Evolutionary conservation across 2,329 filamentous ascomycete genomes (phyloP).

Genomic region (Sarocladium brachiariae): DNA sequence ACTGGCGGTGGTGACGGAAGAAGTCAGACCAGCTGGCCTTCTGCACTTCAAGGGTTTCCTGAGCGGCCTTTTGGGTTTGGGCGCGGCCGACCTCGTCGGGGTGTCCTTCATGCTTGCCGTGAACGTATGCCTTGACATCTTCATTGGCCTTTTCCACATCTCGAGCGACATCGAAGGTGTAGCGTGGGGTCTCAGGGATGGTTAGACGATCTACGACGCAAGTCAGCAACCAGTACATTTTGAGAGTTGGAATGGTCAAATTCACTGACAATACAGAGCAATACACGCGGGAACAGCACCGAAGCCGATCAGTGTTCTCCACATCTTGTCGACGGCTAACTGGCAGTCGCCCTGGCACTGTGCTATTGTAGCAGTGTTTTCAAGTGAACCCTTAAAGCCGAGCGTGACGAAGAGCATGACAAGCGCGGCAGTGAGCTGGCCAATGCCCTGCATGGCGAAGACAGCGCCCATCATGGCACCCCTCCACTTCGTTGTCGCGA

Average conservation of each 20-base stretch:
- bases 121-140: slow-evolving; percentile 69
- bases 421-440: slow-evolving; percentile 69
- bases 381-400: slow-evolving; percentile 60
- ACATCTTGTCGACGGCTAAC: slow-evolving; percentile 34
- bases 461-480: slow-evolving; percentile 84
- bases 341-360: slow-evolving; percentile 42
- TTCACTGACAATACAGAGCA: slow-evolving; percentile 60
- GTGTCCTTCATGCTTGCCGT: slow-evolving; percentile 53
- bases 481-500: slow-evolving; percentile 77
- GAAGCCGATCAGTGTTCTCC: slow-evolving; percentile 63
- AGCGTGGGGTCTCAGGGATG: slow-evolving; percentile 81
- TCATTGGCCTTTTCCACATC: slow-evolving; percentile 68
- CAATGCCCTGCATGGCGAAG: slow-evolving; percentile 74
- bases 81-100: slow-evolving; percentile 63
- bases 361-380: slow-evolving; percentile 34
- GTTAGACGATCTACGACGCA: slow-evolving; percentile 52
- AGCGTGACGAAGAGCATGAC: slow-evolving; percentile 68
- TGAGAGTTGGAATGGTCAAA: background rate
- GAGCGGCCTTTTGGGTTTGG: slow-evolving; percentile 45
- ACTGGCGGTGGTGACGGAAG: slow-evolving; percentile 59
- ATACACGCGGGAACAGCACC: slow-evolving; percentile 52
- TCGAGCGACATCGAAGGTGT: slow-evolving; percentile 74
- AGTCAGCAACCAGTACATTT: background rate
- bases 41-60: slow-evolving; percentile 51
- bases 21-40: slow-evolving; percentile 72